Evolutionary conservation across 2,329 filamentous ascomycete genomes (phyloP), one percentile per base, ranked within the genome.

Genomic region (Alternaria gansuensis): DNA sequence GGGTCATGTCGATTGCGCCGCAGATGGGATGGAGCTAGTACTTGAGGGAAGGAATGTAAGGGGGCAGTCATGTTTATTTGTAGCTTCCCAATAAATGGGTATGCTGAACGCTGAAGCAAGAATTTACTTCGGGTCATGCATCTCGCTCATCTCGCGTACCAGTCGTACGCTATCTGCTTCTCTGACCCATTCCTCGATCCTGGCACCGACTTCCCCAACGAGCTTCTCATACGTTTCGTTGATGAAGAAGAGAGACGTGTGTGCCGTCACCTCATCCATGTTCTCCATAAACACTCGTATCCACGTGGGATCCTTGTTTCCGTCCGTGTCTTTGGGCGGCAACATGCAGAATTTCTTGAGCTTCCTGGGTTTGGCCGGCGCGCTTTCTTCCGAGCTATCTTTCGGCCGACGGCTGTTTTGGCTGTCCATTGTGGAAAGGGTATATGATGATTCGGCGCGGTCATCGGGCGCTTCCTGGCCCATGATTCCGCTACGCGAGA

Each of bases 241-340:
- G 0, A 87, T 79, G 11, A 91, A 86, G 79, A 96, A 97, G 51
- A 97, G 80, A 0, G 90, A 89, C 62, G 91, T 94, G 74, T 96
- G 93, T 9, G 93, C 93, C 6, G 87, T 88, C 1, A 96, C 90
- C 76, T 96, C 91, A 72, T 96, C 93, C 60, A 95, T 87, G 51
- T 87, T 88, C 57, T 89, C 85, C 90, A 97, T 95, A 69, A 88
- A 88, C 3, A 97, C 85, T 43, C 88, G 83, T 1, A 93, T 81
- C 93, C 93, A 97, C 14, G 88, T 86, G 4, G 84, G 80, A 73
- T 96, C 92, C 41, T 82, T 79, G 59, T 82, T 80, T 6, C 87
- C 87, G 51, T 82, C 82, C 21, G 81, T 77, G 51, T 84, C 81
- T 49, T 81, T 82, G 0, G 90, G 79, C 0, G 85, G 92, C 3